phyloP scores from a whole-genome alignment of 2,329 filamentous ascomycete genomes.

The Monosporascus sp. region DNA sequence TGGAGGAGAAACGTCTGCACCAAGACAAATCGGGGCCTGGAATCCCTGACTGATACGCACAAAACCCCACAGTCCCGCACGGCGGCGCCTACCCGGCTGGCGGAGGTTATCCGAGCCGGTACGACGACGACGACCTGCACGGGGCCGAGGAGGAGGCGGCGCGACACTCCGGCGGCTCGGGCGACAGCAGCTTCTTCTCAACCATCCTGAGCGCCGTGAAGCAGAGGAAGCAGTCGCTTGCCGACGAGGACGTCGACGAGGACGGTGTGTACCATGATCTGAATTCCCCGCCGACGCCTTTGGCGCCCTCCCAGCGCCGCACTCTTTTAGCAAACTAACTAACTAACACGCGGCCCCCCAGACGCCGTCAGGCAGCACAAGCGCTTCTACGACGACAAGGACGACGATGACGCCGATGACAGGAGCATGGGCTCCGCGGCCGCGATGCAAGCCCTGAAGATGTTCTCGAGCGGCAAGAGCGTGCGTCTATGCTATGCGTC shows the following conservation, averaged over 20 bases:
- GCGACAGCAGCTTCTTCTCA: conserved; percentile 44
- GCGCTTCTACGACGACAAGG: conserved; percentile 54
- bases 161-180: conserved; percentile 39
- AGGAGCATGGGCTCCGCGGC: conserved; percentile 63
- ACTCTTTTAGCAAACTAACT: background rate
- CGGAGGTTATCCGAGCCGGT: conserved; percentile 24
- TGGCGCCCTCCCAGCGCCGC: background rate
- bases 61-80: conserved; percentile 18
- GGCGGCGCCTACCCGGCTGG: conserved; percentile 27
- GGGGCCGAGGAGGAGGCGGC: conserved; percentile 43
- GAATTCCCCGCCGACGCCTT: background rate
- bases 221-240: conserved; percentile 43
- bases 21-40: background rate
- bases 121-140: conserved; percentile 39
- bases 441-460: conserved; percentile 75
- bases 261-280: conserved; percentile 31
- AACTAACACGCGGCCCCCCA: conserved; percentile 18
- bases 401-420: conserved; percentile 40
- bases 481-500: conserved; percentile 31
- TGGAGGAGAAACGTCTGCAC: background rate
- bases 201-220: conserved; percentile 40
- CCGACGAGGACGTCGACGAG: conserved; percentile 44
- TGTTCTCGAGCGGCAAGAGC: conserved; percentile 58
- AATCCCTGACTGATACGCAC: background rate
- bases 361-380: conserved; percentile 71